Percentiles rank a stretch among this genome's conserved stretches.
These are phyloP conservation scores for Albugo candida DNA, from an alignment of 352 stramenopile genomes.

Conservation along the genomic window DNA sequence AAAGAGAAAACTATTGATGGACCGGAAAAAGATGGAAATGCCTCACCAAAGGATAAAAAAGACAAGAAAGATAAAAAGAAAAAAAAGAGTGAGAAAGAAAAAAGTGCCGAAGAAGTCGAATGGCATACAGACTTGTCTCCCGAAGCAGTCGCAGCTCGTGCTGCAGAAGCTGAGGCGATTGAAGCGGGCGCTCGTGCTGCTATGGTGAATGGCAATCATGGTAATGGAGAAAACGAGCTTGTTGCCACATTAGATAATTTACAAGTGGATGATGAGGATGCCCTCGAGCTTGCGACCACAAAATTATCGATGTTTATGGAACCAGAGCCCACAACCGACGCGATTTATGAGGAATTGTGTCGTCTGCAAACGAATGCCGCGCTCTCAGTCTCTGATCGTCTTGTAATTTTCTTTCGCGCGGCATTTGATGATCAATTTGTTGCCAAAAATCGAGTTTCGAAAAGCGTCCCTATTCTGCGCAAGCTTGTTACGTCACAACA, in stretches of 20 bases:
- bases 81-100: slow-evolving; percentile 53
- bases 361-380: slow-evolving; percentile 85
- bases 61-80: slow-evolving; percentile 54
- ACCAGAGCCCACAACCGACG: slow-evolving; percentile 20
- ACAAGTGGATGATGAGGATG: slow-evolving; percentile 66
- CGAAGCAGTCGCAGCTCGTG: slow-evolving; percentile 60
- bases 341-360: slow-evolving; percentile 79
- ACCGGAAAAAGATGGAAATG: slow-evolving; percentile 38
- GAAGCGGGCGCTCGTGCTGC: slow-evolving; percentile 52
- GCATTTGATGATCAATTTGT: slow-evolving; percentile 79
- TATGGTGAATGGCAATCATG: slow-evolving; percentile 15
- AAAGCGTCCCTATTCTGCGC: slow-evolving; percentile 74
- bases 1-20: slow-evolving; percentile 21
- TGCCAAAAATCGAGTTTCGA: slow-evolving; percentile 79
- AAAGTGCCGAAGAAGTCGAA: slow-evolving; percentile 30
- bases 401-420: slow-evolving; percentile 87
- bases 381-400: slow-evolving; percentile 83
- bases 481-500: slow-evolving; percentile 70
- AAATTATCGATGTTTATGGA: slow-evolving; percentile 45
- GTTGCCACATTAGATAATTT: slow-evolving; percentile 63
- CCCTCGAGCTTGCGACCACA: slow-evolving; percentile 45
- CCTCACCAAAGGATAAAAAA: slow-evolving; percentile 23
- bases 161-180: slow-evolving; percentile 61
- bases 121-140: slow-evolving; percentile 75
- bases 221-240: slow-evolving; percentile 23